Evolutionary conservation across 148 eudicot species (phyloP).

Genomic region (Heliamphora exappendiculata): DNA sequence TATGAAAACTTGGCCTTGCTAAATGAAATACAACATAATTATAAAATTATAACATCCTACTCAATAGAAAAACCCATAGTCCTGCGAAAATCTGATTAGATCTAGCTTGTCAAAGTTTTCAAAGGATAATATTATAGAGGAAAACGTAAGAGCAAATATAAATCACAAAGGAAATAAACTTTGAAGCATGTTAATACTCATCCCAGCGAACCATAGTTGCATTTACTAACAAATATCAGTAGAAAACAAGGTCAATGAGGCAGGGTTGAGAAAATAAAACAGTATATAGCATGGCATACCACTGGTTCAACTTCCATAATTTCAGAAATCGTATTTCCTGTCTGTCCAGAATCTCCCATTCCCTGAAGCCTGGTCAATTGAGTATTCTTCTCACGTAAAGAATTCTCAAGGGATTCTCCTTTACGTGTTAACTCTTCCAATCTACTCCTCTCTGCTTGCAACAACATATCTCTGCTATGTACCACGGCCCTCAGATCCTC

Average conservation of each 20-base stretch:
- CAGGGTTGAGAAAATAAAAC: conserved; percentile 5
- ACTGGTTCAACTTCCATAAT: conserved; percentile 71
- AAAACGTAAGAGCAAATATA: background rate
- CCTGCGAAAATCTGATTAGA: background rate
- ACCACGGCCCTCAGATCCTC: conserved; percentile 51
- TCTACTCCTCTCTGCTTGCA: conserved; percentile 60
- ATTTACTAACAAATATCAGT: background rate
- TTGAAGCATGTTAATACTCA: background rate
- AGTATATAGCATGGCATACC: conserved; percentile 42
- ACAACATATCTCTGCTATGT: conserved; percentile 50
- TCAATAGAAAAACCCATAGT: background rate
- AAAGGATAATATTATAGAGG: background rate
- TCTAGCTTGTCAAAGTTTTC: background rate
- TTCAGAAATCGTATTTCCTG: conserved; percentile 46
- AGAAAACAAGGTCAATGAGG: background rate
- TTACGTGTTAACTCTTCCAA: conserved; percentile 52
- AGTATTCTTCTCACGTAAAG: conserved; percentile 59
- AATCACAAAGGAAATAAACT: background rate
- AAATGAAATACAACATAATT: background rate
- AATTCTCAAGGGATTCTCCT: conserved; percentile 53
- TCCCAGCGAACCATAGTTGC: background rate
- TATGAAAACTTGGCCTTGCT: background rate
- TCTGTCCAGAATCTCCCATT: conserved; percentile 35
- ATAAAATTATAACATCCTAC: background rate
- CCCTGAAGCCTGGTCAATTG: conserved; percentile 39